These are phyloP conservation scores for Fusarium sp. DNA, from an alignment of 2,329 filamentous ascomycete genomes.

Conservation along the genomic window DNA sequence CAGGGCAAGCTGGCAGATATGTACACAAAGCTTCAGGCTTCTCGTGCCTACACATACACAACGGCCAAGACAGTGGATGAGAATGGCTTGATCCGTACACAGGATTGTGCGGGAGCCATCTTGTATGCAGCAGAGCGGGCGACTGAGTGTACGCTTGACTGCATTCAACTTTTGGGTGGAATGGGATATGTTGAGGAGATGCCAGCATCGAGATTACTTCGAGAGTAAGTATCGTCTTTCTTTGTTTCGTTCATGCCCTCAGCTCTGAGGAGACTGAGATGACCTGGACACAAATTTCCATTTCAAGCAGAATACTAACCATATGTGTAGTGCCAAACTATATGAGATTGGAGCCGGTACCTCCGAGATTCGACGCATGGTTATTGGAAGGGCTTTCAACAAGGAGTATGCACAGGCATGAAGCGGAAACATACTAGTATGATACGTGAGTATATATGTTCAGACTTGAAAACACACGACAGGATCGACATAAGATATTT, in stretches of 20 bases:
- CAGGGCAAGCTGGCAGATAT: slow-evolving; percentile 96
- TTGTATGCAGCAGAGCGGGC: slow-evolving; percentile 92
- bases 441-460: background rate
- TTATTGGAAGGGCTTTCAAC: slow-evolving; percentile 93
- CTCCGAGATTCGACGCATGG: slow-evolving; percentile 92
- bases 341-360: slow-evolving; percentile 99
- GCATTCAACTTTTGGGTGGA: slow-evolving; percentile 91
- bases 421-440: background rate
- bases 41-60: slow-evolving; percentile 86
- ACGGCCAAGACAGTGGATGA: slow-evolving; percentile 86
- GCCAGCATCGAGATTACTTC: slow-evolving; percentile 83
- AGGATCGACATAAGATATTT: background rate
- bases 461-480: background rate
- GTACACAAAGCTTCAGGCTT: slow-evolving; percentile 92
- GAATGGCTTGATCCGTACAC: slow-evolving; percentile 76
- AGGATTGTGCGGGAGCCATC: slow-evolving; percentile 95
- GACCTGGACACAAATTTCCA: background rate
- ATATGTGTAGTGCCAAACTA: slow-evolving; percentile 68
- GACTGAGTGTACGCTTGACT: slow-evolving; percentile 86
- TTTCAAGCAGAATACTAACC: slow-evolving; percentile 44
- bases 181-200: slow-evolving; percentile 98
- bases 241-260: background rate
- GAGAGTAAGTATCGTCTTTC: slow-evolving; percentile 63
- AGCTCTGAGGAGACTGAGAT: background rate
- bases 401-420: slow-evolving; percentile 73